phyloP scores from a whole-genome alignment of 768 basidiomycete genomes.

The Pholiota microspora region DNA sequence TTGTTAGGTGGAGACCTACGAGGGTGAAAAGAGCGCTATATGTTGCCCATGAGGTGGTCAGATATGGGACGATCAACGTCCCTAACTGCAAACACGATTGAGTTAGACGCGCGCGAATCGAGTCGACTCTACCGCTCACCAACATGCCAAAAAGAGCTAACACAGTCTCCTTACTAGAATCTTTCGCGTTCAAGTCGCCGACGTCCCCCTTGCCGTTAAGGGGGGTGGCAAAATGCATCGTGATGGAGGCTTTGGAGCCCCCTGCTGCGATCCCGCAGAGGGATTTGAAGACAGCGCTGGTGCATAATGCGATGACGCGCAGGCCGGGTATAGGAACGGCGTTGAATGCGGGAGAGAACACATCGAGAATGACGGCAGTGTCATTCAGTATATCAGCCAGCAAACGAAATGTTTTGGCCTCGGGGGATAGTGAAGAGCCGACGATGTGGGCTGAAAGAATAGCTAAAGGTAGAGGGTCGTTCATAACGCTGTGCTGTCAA shows the following conservation, averaged over 20 bases:
- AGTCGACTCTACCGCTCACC: conserved; percentile 33
- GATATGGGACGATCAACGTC: conserved; percentile 53
- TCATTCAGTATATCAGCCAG: conserved; percentile 70
- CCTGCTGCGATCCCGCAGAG: conserved; percentile 64
- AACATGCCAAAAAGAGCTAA: conserved; percentile 66
- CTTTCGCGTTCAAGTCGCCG: conserved; percentile 72
- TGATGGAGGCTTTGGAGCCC: conserved; percentile 69
- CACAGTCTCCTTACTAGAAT: conserved; percentile 70
- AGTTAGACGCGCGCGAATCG: not conserved
- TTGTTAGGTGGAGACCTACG: conserved; percentile 49
- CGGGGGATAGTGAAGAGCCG: conserved; percentile 64
- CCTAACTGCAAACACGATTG: conserved; percentile 41
- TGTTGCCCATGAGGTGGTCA: conserved; percentile 46
- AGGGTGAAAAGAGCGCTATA: conserved; percentile 51
- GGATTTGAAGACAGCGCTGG: conserved; percentile 57
- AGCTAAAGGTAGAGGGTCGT: conserved; percentile 35
- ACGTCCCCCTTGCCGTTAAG: conserved; percentile 53
- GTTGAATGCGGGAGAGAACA: conserved; percentile 54
- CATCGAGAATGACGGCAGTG: conserved; percentile 55
- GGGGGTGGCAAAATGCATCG: conserved; percentile 62
- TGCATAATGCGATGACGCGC: conserved; percentile 49
- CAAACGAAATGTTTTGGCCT: conserved; percentile 69
- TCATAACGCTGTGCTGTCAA: not conserved
- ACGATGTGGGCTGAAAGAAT: conserved; percentile 61
- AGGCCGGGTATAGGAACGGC: conserved; percentile 37